Conservation (phyloP, 257 asterid genomes). For the Fraxinus pennsylvanica region DNA sequence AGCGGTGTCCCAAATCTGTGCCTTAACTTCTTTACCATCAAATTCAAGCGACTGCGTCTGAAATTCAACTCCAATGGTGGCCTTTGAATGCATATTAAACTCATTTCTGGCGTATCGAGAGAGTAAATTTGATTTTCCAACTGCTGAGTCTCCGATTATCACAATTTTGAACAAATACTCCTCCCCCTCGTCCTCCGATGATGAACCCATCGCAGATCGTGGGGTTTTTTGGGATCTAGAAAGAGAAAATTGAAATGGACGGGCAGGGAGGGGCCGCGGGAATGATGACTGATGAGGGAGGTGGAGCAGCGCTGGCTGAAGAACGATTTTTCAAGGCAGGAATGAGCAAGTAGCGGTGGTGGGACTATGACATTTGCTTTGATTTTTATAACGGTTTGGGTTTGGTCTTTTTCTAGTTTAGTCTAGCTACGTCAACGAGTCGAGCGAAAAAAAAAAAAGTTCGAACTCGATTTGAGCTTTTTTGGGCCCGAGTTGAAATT, state of each 20-base stretch:
- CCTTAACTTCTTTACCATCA: conserved; percentile 74
- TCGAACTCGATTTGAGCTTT: too few species aligned
- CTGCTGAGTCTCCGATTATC: conserved; percentile 72
- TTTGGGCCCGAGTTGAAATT: too few species aligned
- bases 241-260: not conserved
- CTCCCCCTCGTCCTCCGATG: conserved; percentile 74
- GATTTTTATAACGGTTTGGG: not conserved
- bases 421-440: too few species aligned
- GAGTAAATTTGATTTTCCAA: conserved; percentile 67
- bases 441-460: too few species aligned
- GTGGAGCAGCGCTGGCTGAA: conserved; percentile 2
- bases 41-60: conserved; percentile 71
- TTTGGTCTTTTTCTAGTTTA: too few species aligned
- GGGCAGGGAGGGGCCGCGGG: not conserved
- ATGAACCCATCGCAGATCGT: conserved; percentile 36
- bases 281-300: not conserved
- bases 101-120: conserved; percentile 71
- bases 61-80: conserved; percentile 72
- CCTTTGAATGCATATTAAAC: conserved; percentile 65
- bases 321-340: not conserved
- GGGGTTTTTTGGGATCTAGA: not conserved
- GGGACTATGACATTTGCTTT: not conserved
- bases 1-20: conserved; percentile 87
- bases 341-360: not conserved
- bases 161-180: conserved; percentile 71